Evolutionary conservation across 306 rosid genomes (phyloP).

Genomic region (Echinosophora koreensis): DNA sequence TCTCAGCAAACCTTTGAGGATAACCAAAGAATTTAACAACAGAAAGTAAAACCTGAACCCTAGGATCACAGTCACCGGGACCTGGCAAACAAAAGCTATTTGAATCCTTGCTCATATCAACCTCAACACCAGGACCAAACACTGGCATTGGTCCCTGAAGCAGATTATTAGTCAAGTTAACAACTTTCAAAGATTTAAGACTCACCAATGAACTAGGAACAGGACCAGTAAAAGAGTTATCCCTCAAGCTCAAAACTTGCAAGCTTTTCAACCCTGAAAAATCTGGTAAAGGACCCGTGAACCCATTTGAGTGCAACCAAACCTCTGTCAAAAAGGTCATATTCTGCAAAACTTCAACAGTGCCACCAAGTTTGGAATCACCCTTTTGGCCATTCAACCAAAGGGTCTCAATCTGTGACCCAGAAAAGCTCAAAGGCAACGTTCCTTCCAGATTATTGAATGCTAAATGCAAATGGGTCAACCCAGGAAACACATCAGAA

Average conservation of each 20-base stretch:
- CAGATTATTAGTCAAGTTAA: slow-evolving; percentile 79
- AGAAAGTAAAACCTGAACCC: slow-evolving; percentile 62
- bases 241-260: slow-evolving; percentile 70
- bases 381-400: slow-evolving; percentile 89
- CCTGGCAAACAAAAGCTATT: slow-evolving; percentile 74
- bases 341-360: slow-evolving; percentile 63
- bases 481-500: slow-evolving; percentile 56
- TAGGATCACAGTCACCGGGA: slow-evolving; percentile 72
- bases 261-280: slow-evolving; percentile 65
- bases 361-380: slow-evolving; percentile 61
- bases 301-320: slow-evolving; percentile 81
- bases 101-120: slow-evolving; percentile 67
- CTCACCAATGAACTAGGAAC: slow-evolving; percentile 68
- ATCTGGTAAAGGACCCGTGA: slow-evolving; percentile 78
- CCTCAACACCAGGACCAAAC: slow-evolving; percentile 60
- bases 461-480: slow-evolving; percentile 73
- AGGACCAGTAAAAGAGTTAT: slow-evolving; percentile 76
- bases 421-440: slow-evolving; percentile 62
- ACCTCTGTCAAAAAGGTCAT: slow-evolving; percentile 76
- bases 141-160: slow-evolving; percentile 79
- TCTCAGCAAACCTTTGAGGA: slow-evolving; percentile 74
- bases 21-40: slow-evolving; percentile 63
- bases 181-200: slow-evolving; percentile 59
- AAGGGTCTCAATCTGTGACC: slow-evolving; percentile 66
- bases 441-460: slow-evolving; percentile 70